phyloP scores from a whole-genome alignment of 176 grass and related monocot species.

The Oryza meridionalis region DNA sequence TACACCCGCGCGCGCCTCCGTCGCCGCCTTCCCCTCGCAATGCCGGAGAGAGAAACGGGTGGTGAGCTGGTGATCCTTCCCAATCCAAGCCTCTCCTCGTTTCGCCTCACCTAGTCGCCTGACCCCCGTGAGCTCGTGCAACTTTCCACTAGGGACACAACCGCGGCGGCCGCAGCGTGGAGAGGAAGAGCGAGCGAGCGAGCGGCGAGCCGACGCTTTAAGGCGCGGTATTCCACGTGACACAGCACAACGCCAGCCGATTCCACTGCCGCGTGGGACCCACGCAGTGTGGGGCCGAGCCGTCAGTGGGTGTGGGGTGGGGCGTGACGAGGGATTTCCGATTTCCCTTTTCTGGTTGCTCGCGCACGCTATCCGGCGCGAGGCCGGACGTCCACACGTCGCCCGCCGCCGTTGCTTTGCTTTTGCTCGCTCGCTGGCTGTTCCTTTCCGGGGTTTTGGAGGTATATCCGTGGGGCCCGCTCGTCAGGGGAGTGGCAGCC shows the following conservation, averaged over 20 bases:
- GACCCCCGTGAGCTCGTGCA: slow-evolving; percentile 16
- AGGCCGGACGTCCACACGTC: slow-evolving; percentile 55
- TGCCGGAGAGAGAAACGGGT: slow-evolving; percentile 5
- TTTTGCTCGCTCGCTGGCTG: background rate
- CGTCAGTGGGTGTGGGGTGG: background rate
- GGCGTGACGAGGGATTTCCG: background rate
- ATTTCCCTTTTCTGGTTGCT: background rate
- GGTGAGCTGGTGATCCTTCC: slow-evolving; percentile 19
- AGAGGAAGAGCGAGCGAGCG: background rate
- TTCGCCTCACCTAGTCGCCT: background rate
- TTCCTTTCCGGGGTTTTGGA: slow-evolving; percentile 1
- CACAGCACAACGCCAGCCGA: too few relatives aligned
- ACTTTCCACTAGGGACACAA: slow-evolving; percentile 10
- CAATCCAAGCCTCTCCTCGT: background rate
- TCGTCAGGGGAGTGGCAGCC: background rate
- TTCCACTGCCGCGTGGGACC: background rate
- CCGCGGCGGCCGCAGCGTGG: slow-evolving; percentile 6
- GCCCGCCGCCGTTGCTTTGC: background rate
- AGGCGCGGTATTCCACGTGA: too few relatives aligned
- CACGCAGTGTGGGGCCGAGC: fast-evolving
- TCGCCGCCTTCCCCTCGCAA: background rate
- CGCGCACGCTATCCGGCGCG: slow-evolving; percentile 50
- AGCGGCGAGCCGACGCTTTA: background rate
- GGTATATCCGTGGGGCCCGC: slow-evolving; percentile 32
- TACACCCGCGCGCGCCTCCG: background rate